Evolutionary conservation across 164 flowering plant genomes (phyloP), one percentile per base, ranked within the genome.

Genomic region (Platanus orientalis): DNA sequence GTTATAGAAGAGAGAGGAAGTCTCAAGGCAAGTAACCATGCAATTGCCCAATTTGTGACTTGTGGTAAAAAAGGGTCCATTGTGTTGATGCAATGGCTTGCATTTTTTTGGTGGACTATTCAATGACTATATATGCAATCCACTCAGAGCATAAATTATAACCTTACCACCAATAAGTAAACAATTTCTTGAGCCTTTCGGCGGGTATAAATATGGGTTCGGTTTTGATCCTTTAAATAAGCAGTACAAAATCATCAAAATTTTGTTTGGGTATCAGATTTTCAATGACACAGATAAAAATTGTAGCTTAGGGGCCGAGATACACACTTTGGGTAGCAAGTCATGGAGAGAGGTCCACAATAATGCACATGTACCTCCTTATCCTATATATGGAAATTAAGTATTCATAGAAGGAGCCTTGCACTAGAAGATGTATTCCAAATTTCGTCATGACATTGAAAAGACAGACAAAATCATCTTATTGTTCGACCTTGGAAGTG

Each of bases 221-320:
- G 63, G 69, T 12, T 66, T 50, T 28, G 47, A 51, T 52, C 51
- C 51, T 58, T 51, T 52, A 36, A 58, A 27, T 17, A 49, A 27
- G 1, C 51, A 25, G n/a, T 52, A 58, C 54, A 51, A 66, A 24
- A 34, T 52, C 51, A 30, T 52, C 24, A 44, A 39, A 14, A 26
- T 58, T 11, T 59, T 40, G 11, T 52, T 52, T 39, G n/a, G n/a
- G n/a, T n/a, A n/a, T n/a, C 44, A 44, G 7, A 24, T 1, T 10
- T n/a, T 48, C 3, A 7, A 10, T 23, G 13, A 12, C 2, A n/a
- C 1, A 7, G 4, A 4, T 19, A 2, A 24, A 17, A 2, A 29
- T 17, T 26, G 6, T 6, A 61, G 6, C 26, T 26, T 66, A 17
- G 51, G 25, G 0, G 50, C 51, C 0, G 53, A 58, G 40, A 19